Conservation (phyloP, 805 yeast species). For the Metschnikowia orientalis region DNA sequence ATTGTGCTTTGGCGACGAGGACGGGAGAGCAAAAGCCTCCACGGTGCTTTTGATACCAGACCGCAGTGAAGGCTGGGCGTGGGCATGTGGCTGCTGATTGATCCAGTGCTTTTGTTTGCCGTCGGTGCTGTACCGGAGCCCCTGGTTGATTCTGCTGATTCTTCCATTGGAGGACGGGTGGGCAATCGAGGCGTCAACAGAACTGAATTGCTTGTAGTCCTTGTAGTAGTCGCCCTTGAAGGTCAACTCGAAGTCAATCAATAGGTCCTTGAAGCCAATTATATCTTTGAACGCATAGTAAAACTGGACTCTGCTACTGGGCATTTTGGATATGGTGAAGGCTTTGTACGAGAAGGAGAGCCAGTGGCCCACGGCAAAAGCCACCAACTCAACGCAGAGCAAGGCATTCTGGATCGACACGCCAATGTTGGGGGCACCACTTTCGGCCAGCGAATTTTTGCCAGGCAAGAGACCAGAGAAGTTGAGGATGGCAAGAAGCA, state of each 20-base stretch:
- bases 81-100: constrained; percentile 14
- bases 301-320: constrained; percentile 63
- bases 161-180: constrained; percentile 64
- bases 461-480: constrained; percentile 44
- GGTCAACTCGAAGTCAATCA: constrained; percentile 72
- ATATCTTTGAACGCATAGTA: constrained; percentile 70
- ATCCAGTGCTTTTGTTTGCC: constrained; percentile 87
- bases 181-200: constrained; percentile 64
- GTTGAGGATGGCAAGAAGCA: constrained; percentile 51
- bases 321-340: constrained; percentile 55
- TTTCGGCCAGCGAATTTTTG: constrained; percentile 20
- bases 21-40: constrained; percentile 22
- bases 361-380: constrained; percentile 88
- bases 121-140: constrained; percentile 72
- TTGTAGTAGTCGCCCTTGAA: constrained; percentile 64
- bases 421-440: constrained; percentile 39
- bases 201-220: constrained; percentile 78
- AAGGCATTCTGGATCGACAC: constrained; percentile 70
- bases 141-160: constrained; percentile 71
- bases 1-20: constrained; percentile 3
- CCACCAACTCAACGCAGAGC: constrained; percentile 77
- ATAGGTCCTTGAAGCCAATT: constrained; percentile 69
- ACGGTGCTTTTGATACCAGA: constrained; percentile 25
- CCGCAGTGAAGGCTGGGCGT: constrained; percentile 5
- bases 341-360: constrained; percentile 75